A percentile compares a stretch with the other conserved stretches of the same genome.
These are phyloP conservation scores for Xylaria castorea DNA, from an alignment of 495 filamentous ascomycete genomes.

Conservation along the genomic window DNA sequence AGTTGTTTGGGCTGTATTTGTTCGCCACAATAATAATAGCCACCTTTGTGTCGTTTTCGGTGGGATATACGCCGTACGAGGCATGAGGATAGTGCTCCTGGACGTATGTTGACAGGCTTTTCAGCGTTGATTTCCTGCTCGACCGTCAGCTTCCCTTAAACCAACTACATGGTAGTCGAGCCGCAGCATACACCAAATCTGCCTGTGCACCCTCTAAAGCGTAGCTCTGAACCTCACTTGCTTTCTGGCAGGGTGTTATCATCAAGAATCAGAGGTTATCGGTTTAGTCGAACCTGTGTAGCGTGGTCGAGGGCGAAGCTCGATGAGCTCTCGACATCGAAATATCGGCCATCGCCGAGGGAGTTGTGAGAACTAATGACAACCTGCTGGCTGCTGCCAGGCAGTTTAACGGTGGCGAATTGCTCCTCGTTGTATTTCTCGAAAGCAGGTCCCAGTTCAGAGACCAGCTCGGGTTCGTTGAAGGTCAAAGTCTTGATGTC, in stretches of 20 bases:
- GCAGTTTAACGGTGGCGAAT: conserved; percentile 84
- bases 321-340: conserved; percentile 81
- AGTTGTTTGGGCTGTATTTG: conserved; percentile 97
- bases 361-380: conserved; percentile 86
- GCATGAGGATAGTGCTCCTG: conserved; percentile 88
- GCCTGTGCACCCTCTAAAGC: conserved; percentile 78
- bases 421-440: conserved; percentile 97
- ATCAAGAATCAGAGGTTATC: conserved; percentile 23
- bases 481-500: conserved; percentile 87
- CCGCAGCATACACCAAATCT: conserved; percentile 73
- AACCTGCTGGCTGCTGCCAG: conserved; percentile 83
- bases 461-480: conserved; percentile 70
- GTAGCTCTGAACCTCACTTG: conserved; percentile 80
- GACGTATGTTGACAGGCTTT: conserved; percentile 76
- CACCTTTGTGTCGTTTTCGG: conserved; percentile 73
- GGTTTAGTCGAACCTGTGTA: conserved; percentile 64
- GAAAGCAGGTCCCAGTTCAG: conserved; percentile 80
- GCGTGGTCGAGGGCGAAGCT: conserved; percentile 88
- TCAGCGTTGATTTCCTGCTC: conserved; percentile 77
- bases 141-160: not conserved
- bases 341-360: conserved; percentile 81
- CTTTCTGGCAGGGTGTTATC: conserved; percentile 64
- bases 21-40: conserved; percentile 88
- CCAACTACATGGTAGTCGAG: not conserved
- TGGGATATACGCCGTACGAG: conserved; percentile 80